Percentiles rank a stretch among this genome's conserved stretches.
These are phyloP conservation scores for Manihot esculenta DNA, from an alignment of 441 rosid species.

Conservation along the genomic window DNA sequence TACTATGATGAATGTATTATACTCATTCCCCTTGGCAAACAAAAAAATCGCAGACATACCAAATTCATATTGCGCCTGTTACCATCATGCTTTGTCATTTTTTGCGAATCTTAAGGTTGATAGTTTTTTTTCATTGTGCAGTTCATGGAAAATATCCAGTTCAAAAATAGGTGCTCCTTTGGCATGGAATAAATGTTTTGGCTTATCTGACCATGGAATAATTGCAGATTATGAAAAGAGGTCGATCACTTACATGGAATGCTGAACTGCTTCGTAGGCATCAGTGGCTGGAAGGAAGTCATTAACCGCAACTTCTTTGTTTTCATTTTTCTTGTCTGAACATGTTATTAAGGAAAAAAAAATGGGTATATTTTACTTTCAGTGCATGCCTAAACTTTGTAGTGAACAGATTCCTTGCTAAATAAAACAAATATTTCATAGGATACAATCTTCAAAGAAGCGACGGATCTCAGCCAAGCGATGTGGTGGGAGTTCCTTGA, in stretches of 20 bases:
- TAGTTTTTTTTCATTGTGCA: too few species aligned
- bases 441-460: constrained; percentile 99
- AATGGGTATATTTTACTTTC: too few species aligned
- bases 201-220: too few species aligned
- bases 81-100: too few species aligned
- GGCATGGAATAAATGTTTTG: too few species aligned
- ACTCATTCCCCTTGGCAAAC: too few species aligned
- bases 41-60: too few species aligned
- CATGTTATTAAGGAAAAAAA: constrained; percentile 31
- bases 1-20: background rate
- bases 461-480: constrained; percentile 98
- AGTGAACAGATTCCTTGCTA: background rate
- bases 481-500: constrained; percentile 96
- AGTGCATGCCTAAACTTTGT: too few species aligned
- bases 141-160: background rate
- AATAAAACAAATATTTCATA: constrained; percentile 15
- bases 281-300: constrained; percentile 89
- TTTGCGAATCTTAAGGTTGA: too few species aligned
- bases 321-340: constrained; percentile 89
- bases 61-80: background rate
- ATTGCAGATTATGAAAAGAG: background rate
- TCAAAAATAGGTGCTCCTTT: background rate
- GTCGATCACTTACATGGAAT: constrained; percentile 78
- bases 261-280: constrained; percentile 71
- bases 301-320: constrained; percentile 91